Evolutionary conservation across 805 yeast genomes (phyloP), one percentile per base, ranked within the genome.

Genomic region (Metschnikowia peoriensis): DNA sequence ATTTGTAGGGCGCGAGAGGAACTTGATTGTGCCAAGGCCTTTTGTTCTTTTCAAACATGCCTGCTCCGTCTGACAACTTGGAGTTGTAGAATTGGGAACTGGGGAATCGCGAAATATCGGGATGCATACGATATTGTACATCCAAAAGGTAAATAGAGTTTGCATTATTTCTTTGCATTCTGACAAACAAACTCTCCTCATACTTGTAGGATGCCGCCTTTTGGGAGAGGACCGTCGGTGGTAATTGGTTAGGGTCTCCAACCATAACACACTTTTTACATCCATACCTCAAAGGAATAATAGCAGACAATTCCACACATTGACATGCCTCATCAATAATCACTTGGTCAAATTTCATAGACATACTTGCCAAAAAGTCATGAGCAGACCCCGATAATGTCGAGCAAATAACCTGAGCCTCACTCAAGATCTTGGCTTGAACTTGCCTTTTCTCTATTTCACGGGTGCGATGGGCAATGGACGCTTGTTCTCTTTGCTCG

Each of bases 61-160:
- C 78, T 0, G 82, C 84, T 4, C 97, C 99, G 67, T 92, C 96
- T 44, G 80, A 71, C 50, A 94, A 76, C 51, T 77, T 78, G 0
- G 89, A 85, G 8, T 82, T 65, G 64, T 94, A 94, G 65, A 94
- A 96, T 64, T 89, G 88, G 11, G 71, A 64, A 28, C 97, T 88
- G 1, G 99, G 99, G 66, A 94, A 96, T 44, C 59, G 67, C 16
- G 97, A 88, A 46, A 94, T 94, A 4, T 78, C 84, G 0, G 99
- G 97, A 68, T 96, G 96, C 99, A 94, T 93, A 73, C 99, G 93
- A 66, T 93, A 93, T 66, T 93, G 99, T 10, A 89, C 93, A 69
- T 93, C 86, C 61, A 94, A 79, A 58, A 93, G 70, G 59, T 89
- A 81, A 5, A 88, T 86, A 0, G 89, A 73, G 64, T 64, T 75